A percentile compares a stretch with the other conserved stretches of the same genome.
phyloP scores from a whole-genome alignment of 192 early-diverging fungal species.

The Entophlyctis luteolus region DNA sequence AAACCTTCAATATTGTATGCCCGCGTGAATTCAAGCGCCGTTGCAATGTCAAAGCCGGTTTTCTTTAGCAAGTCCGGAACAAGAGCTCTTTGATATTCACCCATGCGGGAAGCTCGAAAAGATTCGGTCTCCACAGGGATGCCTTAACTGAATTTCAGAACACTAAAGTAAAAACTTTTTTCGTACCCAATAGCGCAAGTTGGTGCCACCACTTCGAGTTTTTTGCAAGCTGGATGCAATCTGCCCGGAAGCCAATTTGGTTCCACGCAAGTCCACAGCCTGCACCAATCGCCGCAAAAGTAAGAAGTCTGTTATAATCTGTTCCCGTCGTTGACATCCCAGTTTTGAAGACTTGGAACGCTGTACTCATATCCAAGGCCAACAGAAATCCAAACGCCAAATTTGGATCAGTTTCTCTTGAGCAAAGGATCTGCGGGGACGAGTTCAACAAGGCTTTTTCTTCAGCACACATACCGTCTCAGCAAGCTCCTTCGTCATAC shows the following conservation, averaged over 20 bases:
- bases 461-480: conserved; percentile 3
- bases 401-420: conserved; percentile 39
- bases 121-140: conserved; percentile 57
- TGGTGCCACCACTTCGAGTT: conserved; percentile 69
- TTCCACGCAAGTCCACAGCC: conserved; percentile 60
- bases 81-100: conserved; percentile 50
- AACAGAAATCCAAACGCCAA: conserved; percentile 43
- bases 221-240: conserved; percentile 52
- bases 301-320: conserved; percentile 41
- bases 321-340: conserved; percentile 35
- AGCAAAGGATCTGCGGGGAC: conserved; percentile 31
- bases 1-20: conserved; percentile 54
- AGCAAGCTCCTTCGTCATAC: conserved; percentile 4
- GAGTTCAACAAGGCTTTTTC: neutral
- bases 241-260: conserved; percentile 58
- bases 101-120: conserved; percentile 43
- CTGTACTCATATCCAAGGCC: conserved; percentile 28
- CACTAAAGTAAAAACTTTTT: neutral
- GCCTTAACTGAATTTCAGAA: conserved; percentile 16
- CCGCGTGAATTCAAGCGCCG: conserved; percentile 62
- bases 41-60: conserved; percentile 56
- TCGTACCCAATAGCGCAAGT: conserved; percentile 49
- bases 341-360: conserved; percentile 36
- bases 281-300: conserved; percentile 56
- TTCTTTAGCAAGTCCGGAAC: conserved; percentile 57